These are phyloP conservation scores for Oidium heveae DNA, from an alignment of 2,329 filamentous ascomycete genomes.

Conservation along the genomic window DNA sequence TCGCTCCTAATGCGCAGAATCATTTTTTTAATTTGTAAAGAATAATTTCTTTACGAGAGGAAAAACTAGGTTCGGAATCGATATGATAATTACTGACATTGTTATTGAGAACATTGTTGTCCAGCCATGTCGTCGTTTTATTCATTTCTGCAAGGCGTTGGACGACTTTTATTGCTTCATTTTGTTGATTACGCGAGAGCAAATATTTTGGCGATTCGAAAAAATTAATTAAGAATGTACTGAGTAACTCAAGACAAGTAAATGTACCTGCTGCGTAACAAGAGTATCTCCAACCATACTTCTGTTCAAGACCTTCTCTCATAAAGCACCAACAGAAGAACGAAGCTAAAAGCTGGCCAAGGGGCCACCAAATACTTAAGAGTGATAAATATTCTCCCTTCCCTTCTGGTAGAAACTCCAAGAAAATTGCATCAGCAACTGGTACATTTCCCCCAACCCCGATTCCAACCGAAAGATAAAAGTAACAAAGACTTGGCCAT, in stretches of 20 bases:
- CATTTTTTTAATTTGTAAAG: slow-evolving; percentile 25
- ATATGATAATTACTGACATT: slow-evolving; percentile 25
- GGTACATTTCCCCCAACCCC: slow-evolving; percentile 55
- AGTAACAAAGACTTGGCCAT: slow-evolving; percentile 37
- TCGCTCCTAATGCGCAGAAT: no score
- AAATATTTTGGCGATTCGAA: slow-evolving; percentile 73
- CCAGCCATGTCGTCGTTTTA: slow-evolving; percentile 46
- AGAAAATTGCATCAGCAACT: slow-evolving; percentile 56
- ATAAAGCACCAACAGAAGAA: slow-evolving; percentile 55
- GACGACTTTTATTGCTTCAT: slow-evolving; percentile 56
- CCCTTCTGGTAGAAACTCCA: slow-evolving; percentile 58
- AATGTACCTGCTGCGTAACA: slow-evolving; percentile 43
- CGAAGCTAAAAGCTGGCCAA: slow-evolving; percentile 52
- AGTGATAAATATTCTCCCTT: slow-evolving; percentile 49
- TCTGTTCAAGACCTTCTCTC: slow-evolving; percentile 20
- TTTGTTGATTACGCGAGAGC: slow-evolving; percentile 45
- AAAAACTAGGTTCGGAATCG: slow-evolving; percentile 25
- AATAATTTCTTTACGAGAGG: slow-evolving; percentile 5
- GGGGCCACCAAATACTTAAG: slow-evolving; percentile 68
- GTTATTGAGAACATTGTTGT: slow-evolving; percentile 37
- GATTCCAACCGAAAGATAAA: slow-evolving; percentile 36
- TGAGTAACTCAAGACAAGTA: slow-evolving; percentile 54
- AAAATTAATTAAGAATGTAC: slow-evolving; percentile 58
- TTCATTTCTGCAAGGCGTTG: slow-evolving; percentile 57
- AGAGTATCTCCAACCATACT: slow-evolving; percentile 57